Evolutionary conservation across 2,329 filamentous ascomycete species (phyloP), one percentile per base, ranked within the genome.

Genomic region (Aspergillus hortae): DNA sequence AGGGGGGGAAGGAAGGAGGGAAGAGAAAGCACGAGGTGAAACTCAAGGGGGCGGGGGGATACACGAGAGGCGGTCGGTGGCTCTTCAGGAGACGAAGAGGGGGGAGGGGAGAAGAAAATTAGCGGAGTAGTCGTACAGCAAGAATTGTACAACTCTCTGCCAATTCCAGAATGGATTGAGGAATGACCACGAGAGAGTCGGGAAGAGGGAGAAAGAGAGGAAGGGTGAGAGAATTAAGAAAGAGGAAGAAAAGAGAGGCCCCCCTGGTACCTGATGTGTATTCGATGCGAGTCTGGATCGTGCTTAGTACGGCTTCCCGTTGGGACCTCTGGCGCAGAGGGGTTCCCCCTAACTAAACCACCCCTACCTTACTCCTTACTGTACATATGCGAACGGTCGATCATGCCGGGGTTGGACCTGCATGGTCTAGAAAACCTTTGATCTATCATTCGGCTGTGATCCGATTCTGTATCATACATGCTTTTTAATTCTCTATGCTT

Each of bases 41-140:
- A 59, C 40, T 46, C 55, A 56, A 54, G 40, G 49, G 56, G 19
- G 44, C 50, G 53, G 36, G 49, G 48, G 52, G 48, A 55, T 45
- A 27, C 25, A 27, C 25, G 25, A 27, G 25, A 27, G 25, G 25
- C 25, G 25, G 25, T 27, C 25, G 25, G 25, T 27, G 4, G 25
- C 25, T 27, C 25, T 27, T 27, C 25, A 45, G 47, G 41, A 45
- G 46, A 55, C 52, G 21, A 49, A 44, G 49, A 46, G 43, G 49
- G 46, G 33, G 48, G 40, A 53, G 17, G 17, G 17, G 17, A 17
- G 17, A 48, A 52, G 58, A 50, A 47, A 55, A 53, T 54, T 27
- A 27, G 25, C 25, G 25, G 25, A 27, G 25, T 7, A 27, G 25
- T 27, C 25, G 25, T 9, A 27, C 25, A 10, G 9, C 5, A 27